These are phyloP conservation scores for Colletotrichum caudatum DNA, from an alignment of 2,329 filamentous ascomycete species.

Conservation along the genomic window DNA sequence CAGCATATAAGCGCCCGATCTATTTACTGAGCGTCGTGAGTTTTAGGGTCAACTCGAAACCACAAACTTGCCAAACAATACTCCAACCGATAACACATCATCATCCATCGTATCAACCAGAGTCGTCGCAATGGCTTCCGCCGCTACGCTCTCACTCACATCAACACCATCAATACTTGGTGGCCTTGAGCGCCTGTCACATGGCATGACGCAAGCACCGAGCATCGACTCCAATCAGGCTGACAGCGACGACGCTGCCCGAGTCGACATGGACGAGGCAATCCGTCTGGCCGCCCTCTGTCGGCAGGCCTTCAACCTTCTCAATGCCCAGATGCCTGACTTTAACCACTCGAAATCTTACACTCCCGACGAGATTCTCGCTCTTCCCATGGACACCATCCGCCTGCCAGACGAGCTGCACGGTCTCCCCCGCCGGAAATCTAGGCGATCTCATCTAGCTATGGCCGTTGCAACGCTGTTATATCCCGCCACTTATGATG, in stretches of 20 bases:
- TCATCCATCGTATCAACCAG: neutral
- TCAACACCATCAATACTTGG: conserved; percentile 29
- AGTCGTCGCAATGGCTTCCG: conserved; percentile 48
- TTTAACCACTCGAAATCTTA: conserved; percentile 49
- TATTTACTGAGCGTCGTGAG: neutral
- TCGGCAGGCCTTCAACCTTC: conserved; percentile 47
- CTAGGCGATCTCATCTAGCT: conserved; percentile 49
- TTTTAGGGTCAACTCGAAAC: neutral
- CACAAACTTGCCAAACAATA: neutral
- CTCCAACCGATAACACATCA: neutral
- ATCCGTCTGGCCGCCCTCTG: conserved; percentile 48
- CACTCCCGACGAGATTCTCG: conserved; percentile 52
- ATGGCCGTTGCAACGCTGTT: conserved; percentile 49
- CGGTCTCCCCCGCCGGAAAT: conserved; percentile 52
- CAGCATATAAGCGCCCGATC: neutral
- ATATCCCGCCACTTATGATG: conserved; percentile 50
- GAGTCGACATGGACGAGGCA: conserved; percentile 44
- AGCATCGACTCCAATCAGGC: conserved; percentile 1
- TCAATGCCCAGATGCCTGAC: conserved; percentile 45
- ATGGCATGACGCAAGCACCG: conserved; percentile 14
- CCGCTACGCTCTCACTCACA: conserved; percentile 48
- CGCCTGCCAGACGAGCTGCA: conserved; percentile 50
- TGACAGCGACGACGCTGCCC: conserved; percentile 6
- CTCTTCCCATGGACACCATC: conserved; percentile 48
- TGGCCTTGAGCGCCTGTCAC: conserved; percentile 7